These are phyloP conservation scores for Erodium texanum DNA, from an alignment of 441 rosid genomes.

Conservation along the genomic window DNA sequence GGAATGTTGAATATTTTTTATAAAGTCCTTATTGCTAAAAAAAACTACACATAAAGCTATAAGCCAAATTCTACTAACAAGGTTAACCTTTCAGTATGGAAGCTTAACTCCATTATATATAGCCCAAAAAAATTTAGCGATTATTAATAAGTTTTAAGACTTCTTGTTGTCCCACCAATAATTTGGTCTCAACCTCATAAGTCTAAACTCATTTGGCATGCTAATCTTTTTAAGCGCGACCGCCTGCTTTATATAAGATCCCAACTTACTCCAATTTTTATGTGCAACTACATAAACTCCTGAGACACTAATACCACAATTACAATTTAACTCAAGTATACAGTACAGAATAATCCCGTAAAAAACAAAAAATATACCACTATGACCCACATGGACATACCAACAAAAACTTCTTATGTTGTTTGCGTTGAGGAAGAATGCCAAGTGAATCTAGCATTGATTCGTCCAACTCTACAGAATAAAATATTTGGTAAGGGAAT, in stretches of 20 bases:
- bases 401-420: conserved; percentile 88
- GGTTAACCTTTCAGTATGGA: no score
- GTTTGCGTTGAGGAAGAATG: conserved; percentile 95
- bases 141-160: neutral
- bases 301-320: neutral
- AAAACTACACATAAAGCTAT: no score
- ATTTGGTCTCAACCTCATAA: neutral
- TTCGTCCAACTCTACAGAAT: conserved; percentile 76
- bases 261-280: neutral
- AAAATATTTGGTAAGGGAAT: conserved; percentile 26
- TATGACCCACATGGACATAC: conserved; percentile 35
- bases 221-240: neutral
- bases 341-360: neutral
- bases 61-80: no score
- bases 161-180: neutral
- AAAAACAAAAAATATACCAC: neutral
- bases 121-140: neutral
- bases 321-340: neutral
- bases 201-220: neutral
- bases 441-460: conserved; percentile 97
- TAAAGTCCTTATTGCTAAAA: no score
- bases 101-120: neutral
- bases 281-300: neutral
- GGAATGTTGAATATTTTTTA: no score
- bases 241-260: neutral